Conservation (phyloP, 2,329 filamentous ascomycete genomes). For the Catunica adiposa region DNA sequence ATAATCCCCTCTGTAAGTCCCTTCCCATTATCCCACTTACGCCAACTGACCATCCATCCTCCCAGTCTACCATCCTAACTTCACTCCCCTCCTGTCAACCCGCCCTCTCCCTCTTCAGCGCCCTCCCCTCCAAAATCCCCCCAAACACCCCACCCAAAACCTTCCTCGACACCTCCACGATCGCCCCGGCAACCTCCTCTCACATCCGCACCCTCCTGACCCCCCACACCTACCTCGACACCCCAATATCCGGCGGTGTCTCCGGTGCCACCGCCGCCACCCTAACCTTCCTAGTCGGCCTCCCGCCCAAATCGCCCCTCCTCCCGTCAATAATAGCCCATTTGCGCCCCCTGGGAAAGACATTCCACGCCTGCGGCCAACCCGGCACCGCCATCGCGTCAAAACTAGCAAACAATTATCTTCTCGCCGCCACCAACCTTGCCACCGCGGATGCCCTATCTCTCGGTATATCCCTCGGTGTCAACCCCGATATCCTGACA, state of each 20-base stretch:
- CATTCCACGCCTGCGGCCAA: constrained; percentile 67
- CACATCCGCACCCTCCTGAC: constrained; percentile 54
- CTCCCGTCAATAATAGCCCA: constrained; percentile 50
- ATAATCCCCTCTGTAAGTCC: constrained; percentile 34
- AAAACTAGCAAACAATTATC: constrained; percentile 95
- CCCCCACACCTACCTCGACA: constrained; percentile 65
- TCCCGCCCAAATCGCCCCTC: constrained; percentile 32
- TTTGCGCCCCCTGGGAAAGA: constrained; percentile 68
- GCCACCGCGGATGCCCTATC: constrained; percentile 51
- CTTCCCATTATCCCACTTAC: neutral
- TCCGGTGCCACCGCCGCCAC: constrained; percentile 78
- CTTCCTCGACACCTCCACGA: constrained; percentile 94
- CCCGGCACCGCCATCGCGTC: constrained; percentile 77
- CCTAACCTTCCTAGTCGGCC: constrained; percentile 90
- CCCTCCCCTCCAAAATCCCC: constrained; percentile 48
- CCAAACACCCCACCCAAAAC: constrained; percentile 43
- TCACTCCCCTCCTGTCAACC: constrained; percentile 80
- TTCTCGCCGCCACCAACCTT: constrained; percentile 84
- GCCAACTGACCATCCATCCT: neutral
- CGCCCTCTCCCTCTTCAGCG: constrained; percentile 65
- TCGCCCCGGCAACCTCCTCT: constrained; percentile 73
- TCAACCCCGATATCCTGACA: constrained; percentile 50
- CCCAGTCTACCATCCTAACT: constrained; percentile 69
- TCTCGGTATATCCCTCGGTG: constrained; percentile 42
- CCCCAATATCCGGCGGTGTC: constrained; percentile 92